A percentile compares a stretch with the other conserved stretches of the same genome.
These are phyloP conservation scores for Ogataea thermomethanolica DNA, from an alignment of 805 yeast species.

Conservation along the genomic window DNA sequence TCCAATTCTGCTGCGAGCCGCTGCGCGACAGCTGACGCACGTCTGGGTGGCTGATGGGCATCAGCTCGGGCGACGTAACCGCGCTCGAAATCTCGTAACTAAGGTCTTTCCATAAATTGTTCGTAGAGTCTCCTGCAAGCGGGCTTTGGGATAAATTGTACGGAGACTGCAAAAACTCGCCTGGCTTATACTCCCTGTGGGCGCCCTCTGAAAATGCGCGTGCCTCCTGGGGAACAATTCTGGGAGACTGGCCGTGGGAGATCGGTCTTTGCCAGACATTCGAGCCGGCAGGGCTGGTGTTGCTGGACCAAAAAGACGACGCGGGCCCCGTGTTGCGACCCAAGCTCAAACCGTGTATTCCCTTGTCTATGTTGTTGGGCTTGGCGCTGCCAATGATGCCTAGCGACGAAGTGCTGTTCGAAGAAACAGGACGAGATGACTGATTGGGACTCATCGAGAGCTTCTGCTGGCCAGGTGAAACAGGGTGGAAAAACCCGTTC, in stretches of 20 bases:
- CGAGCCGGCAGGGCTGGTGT: constrained; percentile 8
- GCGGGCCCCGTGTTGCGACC: constrained; percentile 7
- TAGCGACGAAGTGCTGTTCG: constrained; percentile 3
- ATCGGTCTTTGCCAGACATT: constrained; percentile 8
- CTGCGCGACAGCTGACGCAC: background rate
- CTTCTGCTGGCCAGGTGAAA: constrained; percentile 9
- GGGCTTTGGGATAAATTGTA: constrained; percentile 3
- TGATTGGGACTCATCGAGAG: constrained; percentile 1
- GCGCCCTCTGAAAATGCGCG: constrained; percentile 9
- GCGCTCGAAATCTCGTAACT: constrained; percentile 11
- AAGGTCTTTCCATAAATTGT: constrained; percentile 20
- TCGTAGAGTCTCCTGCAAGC: background rate
- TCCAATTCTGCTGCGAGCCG: background rate
- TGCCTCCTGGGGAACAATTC: constrained; percentile 3
- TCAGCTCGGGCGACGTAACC: constrained; percentile 5
- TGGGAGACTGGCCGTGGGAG: constrained; percentile 6
- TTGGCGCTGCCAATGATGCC: constrained; percentile 3
- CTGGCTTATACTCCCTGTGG: background rate
- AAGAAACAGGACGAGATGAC: constrained; percentile 2
- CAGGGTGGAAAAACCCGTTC: constrained; percentile 24
- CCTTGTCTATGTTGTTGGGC: constrained; percentile 8
- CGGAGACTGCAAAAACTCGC: constrained; percentile 6
- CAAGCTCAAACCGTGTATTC: constrained; percentile 13
- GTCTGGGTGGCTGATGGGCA: background rate
- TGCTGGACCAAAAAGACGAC: constrained; percentile 4